phyloP scores from a whole-genome alignment of 768 basidiomycete genomes.

The Pulveroboletus sp. region DNA sequence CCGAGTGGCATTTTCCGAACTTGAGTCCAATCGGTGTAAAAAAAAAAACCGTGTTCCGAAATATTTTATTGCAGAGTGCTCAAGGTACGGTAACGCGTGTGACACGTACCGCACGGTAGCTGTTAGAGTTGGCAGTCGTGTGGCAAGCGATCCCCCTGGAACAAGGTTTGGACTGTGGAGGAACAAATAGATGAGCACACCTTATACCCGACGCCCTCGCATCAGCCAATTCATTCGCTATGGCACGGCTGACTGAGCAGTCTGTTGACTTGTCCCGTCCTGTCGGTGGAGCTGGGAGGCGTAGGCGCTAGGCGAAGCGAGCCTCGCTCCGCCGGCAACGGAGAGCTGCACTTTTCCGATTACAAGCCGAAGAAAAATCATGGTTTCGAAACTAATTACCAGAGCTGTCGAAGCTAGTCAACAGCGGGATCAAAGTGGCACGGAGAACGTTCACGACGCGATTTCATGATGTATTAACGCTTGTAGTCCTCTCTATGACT shows the following conservation, averaged over 20 bases:
- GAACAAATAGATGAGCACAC: conserved; percentile 16
- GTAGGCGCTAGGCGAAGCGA: background rate
- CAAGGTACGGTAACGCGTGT: background rate
- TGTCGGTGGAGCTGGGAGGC: background rate
- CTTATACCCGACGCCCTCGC: conserved; percentile 21
- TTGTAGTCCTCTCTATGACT: conserved; percentile 14
- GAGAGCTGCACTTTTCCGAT: background rate
- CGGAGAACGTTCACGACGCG: conserved; percentile 11
- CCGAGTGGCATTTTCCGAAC: conserved; percentile 7
- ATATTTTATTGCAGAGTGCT: background rate
- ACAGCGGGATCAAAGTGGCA: conserved; percentile 4
- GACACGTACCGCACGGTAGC: conserved; percentile 16
- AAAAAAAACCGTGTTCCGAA: too few species aligned
- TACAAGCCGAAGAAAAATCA: background rate
- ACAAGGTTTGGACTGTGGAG: conserved; percentile 19
- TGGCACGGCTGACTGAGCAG: conserved; percentile 10
- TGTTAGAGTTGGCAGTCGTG: background rate
- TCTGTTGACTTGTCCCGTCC: background rate
- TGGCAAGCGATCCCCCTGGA: conserved; percentile 1
- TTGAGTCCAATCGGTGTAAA: conserved; percentile 12
- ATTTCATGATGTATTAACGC: conserved; percentile 12
- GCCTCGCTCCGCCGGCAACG: background rate
- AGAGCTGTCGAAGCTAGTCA: conserved; percentile 8
- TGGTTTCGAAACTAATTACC: conserved; percentile 10
- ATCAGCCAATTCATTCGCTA: conserved; percentile 25